Conservation (phyloP, 1,139 yeast genomes). For the Taphrina communis region DNA sequence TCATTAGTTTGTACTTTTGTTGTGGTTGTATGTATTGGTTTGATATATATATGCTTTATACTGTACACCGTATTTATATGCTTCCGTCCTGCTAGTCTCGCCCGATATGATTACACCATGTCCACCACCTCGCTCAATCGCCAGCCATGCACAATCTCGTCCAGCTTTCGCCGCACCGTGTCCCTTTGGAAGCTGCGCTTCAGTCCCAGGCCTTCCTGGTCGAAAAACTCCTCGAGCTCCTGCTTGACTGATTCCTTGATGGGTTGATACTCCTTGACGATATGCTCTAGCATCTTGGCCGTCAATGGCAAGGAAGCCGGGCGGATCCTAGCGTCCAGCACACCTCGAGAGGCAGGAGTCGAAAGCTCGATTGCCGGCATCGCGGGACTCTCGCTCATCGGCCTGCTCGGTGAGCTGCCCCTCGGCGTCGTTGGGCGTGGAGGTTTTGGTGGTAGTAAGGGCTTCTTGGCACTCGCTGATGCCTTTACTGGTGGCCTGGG, state of each 20-base stretch:
- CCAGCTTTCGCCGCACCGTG: constrained; percentile 28
- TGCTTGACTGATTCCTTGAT: constrained; percentile 11
- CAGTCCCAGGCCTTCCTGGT: constrained; percentile 29
- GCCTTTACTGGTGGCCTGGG: constrained; percentile 23
- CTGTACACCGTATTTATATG: neutral
- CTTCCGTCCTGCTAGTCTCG: neutral
- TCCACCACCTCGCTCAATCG: constrained; percentile 30
- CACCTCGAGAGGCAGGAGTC: neutral
- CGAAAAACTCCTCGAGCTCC: constrained; percentile 33
- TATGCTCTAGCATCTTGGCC: constrained; percentile 9
- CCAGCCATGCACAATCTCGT: constrained; percentile 23
- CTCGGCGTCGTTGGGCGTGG: constrained; percentile 16
- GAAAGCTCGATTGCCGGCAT: constrained; percentile 13
- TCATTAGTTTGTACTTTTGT: too few relatives aligned
- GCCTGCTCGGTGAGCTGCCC: neutral
- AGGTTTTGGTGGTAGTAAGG: constrained; percentile 19
- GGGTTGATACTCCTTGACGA: constrained; percentile 26
- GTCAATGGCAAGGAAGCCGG: constrained; percentile 32
- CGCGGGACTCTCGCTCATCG: neutral
- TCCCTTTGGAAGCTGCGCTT: constrained; percentile 28
- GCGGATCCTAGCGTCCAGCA: constrained; percentile 2
- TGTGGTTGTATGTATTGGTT: too few relatives aligned
- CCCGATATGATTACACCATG: neutral
- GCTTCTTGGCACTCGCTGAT: neutral
- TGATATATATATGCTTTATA: too few relatives aligned